Evolutionary conservation across 2,329 filamentous ascomycete genomes (phyloP), one percentile per base, ranked within the genome.

Genomic region (Scedosporium aurantiacum): DNA sequence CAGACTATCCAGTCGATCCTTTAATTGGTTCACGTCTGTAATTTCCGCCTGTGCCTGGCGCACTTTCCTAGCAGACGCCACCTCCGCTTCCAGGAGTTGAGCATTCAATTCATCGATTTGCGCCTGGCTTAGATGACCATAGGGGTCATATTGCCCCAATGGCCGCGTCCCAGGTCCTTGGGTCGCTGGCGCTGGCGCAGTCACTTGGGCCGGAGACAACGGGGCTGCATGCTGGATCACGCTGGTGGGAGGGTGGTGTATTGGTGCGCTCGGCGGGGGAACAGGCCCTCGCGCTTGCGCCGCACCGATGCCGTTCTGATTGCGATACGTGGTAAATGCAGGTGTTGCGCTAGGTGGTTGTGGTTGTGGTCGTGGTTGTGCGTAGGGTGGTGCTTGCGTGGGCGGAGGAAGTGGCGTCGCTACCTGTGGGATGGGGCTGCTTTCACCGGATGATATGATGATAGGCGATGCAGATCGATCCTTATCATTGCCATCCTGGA

Each of bases 41-140:
- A 56, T 45, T 21, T 52, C 21, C 12, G 5, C 5, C 8, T 41
- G 50, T n/a, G 47, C 59, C 2, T 57, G 28, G 5, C 27, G 32
- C 52, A 61, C 57, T 27, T 37, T 52, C 12, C 16, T 23, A 16
- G 2, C 23, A 21, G 57, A 57, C 16, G 12, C 5, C 23, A 67
- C 68, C 50, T 62, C 8, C 80, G 70, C 2, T 45, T 21, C 62
- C 75, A 71, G 0, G 77, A 64, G 43, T 21, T 61, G 41, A 16
- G n/a, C 52, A 18, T 58, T 59, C 61, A 61, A 52, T 16, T 14
- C 18, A 0, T 23, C 5, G 69, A 63, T 23, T 70, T 69, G n/a
- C 2, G 70, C 63, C 0, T 70, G 64, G 0, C 69, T 71, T 4
- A 83, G 71, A 60, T 80, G 78, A 0, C 68, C 70, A 62, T 82